phyloP scores from a whole-genome alignment of 129 eudicot genomes.

The Logfia minima region DNA sequence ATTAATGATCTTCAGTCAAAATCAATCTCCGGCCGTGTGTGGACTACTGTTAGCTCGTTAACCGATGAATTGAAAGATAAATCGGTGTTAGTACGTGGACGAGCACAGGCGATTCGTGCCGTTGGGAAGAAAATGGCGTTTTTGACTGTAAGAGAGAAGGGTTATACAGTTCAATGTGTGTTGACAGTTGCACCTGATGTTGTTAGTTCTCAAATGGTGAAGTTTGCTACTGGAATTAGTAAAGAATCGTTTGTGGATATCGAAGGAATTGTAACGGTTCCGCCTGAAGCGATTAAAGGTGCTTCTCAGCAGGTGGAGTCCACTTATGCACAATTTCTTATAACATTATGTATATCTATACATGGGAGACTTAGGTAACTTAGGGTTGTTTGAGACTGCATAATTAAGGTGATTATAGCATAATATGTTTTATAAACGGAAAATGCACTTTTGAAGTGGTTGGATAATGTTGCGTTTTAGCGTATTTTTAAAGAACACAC shows the following conservation, averaged over 20 bases:
- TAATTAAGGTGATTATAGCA: too few species aligned
- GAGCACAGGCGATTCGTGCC: conserved; percentile 73
- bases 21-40: conserved; percentile 42
- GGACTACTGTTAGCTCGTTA: conserved; percentile 56
- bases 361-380: too few species aligned
- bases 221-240: conserved; percentile 52
- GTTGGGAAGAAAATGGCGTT: conserved; percentile 89
- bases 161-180: conserved; percentile 77
- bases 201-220: conserved; percentile 79
- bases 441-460: too few species aligned
- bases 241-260: conserved; percentile 67
- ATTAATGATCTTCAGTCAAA: conserved; percentile 61
- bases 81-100: conserved; percentile 57
- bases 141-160: conserved; percentile 64
- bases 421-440: too few species aligned
- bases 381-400: too few species aligned
- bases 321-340: not conserved
- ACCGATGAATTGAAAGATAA: conserved; percentile 40
- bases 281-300: conserved; percentile 53
- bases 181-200: conserved; percentile 57
- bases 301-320: conserved; percentile 76
- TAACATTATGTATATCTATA: too few species aligned
- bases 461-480: too few species aligned
- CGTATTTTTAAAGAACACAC: too few species aligned
- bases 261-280: conserved; percentile 65